phyloP scores from a whole-genome alignment of 768 basidiomycete genomes.

The Myochromella boudieri region DNA sequence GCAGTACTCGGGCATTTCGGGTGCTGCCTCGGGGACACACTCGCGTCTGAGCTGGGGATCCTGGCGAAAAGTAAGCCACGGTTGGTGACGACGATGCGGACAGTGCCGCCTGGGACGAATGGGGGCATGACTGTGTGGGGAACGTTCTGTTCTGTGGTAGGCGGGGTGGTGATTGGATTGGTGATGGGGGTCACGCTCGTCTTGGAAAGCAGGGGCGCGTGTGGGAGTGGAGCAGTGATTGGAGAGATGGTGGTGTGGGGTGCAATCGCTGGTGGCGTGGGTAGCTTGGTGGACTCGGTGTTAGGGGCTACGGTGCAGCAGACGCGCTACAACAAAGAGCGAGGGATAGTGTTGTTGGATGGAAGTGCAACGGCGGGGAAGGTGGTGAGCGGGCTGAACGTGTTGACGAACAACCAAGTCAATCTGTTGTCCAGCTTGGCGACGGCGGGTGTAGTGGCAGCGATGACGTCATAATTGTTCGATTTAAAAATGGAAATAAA shows the following conservation, averaged over 20 bases:
- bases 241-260: constrained; percentile 59
- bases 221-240: constrained; percentile 38
- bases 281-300: constrained; percentile 84
- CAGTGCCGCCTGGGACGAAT: constrained; percentile 88
- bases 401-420: constrained; percentile 83
- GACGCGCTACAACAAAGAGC: constrained; percentile 66
- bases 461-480: constrained; percentile 18
- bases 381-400: constrained; percentile 60
- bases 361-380: constrained; percentile 26
- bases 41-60: constrained; percentile 93
- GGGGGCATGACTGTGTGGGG: constrained; percentile 81
- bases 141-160: constrained; percentile 67
- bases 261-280: constrained; percentile 65
- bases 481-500: no score
- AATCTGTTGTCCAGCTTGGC: constrained; percentile 41
- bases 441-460: constrained; percentile 29
- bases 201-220: constrained; percentile 61
- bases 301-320: constrained; percentile 86
- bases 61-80: constrained; percentile 67
- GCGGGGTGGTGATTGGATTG: constrained; percentile 72
- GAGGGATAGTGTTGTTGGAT: constrained; percentile 66
- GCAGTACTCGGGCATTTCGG: constrained; percentile 81
- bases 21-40: constrained; percentile 88
- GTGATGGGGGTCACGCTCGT: constrained; percentile 56
- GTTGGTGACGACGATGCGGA: constrained; percentile 74